Conservation (phyloP, 1,284 basidiomycete species). For the Naganishia albida region DNA sequence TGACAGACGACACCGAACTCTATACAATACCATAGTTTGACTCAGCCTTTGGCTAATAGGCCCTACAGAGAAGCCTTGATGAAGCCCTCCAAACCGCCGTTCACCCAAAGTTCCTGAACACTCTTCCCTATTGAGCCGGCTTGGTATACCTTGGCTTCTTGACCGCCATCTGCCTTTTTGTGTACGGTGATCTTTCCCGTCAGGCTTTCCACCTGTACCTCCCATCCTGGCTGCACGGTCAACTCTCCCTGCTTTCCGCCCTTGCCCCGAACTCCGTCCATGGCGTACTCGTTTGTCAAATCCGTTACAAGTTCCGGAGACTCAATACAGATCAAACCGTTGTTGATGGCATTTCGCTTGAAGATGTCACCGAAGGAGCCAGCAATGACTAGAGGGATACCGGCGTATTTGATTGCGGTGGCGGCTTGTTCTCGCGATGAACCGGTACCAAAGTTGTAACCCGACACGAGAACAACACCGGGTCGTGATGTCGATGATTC, state of each 20-base stretch:
- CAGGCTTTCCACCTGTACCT: conserved; percentile 68
- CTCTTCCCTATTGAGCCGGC: conserved; percentile 79
- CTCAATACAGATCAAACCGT: conserved; percentile 93
- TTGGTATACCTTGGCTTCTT: conserved; percentile 62
- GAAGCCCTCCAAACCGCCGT: conserved; percentile 59
- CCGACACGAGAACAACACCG: conserved; percentile 81
- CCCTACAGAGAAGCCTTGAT: conserved; percentile 56
- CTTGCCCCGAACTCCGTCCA: conserved; percentile 69
- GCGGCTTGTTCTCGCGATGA: conserved; percentile 99
- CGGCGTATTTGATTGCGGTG: conserved; percentile 91
- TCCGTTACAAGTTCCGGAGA: conserved; percentile 85
- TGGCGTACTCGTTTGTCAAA: conserved; percentile 72
- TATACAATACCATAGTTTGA: too few species aligned
- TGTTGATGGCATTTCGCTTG: conserved; percentile 99
- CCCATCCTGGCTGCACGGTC: conserved; percentile 69
- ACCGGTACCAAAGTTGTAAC: conserved; percentile 98
- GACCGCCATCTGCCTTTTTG: conserved; percentile 53
- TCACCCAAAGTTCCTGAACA: conserved; percentile 79
- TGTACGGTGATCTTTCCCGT: conserved; percentile 66
- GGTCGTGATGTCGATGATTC: conserved; percentile 45
- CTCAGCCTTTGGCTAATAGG: too few species aligned
- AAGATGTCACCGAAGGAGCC: conserved; percentile 99
- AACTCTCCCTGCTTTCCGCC: conserved; percentile 76
- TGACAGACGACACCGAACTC: too few species aligned
- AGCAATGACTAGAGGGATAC: conserved; percentile 88